Evolutionary conservation across 805 yeast genomes (phyloP).

Genomic region (Pichia insulana): DNA sequence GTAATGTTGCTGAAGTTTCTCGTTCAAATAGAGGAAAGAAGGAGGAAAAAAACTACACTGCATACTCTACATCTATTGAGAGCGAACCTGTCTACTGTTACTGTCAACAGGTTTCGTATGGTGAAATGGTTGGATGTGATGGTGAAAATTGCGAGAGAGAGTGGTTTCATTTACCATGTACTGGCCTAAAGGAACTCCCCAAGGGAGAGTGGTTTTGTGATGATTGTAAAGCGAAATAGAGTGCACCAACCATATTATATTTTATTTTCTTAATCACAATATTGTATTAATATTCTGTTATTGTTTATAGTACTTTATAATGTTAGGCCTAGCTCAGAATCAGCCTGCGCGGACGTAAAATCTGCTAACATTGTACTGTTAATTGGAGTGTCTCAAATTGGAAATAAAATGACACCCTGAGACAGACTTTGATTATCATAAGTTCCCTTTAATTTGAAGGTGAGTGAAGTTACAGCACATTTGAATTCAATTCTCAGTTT

Average conservation of each 20-base stretch:
- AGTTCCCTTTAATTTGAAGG: too few relatives aligned
- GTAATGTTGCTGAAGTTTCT: background rate
- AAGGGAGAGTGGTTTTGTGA: constrained; percentile 80
- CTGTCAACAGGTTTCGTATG: constrained; percentile 94
- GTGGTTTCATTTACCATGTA: constrained; percentile 95
- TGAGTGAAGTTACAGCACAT: too few relatives aligned
- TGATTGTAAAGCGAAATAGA: constrained; percentile 44
- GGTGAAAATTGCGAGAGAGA: constrained; percentile 87
- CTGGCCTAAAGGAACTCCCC: constrained; percentile 79
- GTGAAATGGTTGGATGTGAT: constrained; percentile 99
- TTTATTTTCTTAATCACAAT: too few relatives aligned
- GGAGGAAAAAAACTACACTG: constrained; percentile 15
- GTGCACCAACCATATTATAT: too few relatives aligned
- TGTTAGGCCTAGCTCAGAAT: too few relatives aligned
- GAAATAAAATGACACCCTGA: constrained; percentile 1
- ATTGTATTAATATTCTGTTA: too few relatives aligned
- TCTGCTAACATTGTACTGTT: too few relatives aligned
- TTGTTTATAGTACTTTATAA: too few relatives aligned
- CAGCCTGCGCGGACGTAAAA: too few relatives aligned
- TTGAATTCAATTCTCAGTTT: too few relatives aligned
- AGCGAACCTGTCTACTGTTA: constrained; percentile 85
- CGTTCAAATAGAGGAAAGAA: constrained; percentile 8
- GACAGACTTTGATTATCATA: too few relatives aligned
- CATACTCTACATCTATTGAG: constrained; percentile 15
- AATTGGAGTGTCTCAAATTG: constrained; percentile 5